Evolutionary conservation across 208 protist species (phyloP).

Genomic region (Leishmania guyanensis): DNA sequence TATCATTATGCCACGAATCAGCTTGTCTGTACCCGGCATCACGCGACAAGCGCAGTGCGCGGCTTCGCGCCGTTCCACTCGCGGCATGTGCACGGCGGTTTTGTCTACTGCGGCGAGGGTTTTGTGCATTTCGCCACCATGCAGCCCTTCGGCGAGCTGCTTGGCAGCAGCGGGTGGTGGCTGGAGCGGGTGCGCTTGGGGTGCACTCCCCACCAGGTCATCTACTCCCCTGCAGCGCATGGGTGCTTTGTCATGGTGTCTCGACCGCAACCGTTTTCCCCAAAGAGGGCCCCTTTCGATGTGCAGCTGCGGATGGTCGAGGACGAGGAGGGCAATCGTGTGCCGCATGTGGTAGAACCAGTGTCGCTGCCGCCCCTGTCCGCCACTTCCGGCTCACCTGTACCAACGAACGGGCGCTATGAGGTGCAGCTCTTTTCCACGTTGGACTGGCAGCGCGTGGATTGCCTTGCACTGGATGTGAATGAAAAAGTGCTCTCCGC

Average conservation of each 20-base stretch:
- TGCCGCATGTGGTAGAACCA: slow-evolving; percentile 42
- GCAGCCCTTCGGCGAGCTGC: slow-evolving; percentile 53
- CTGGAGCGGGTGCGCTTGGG: slow-evolving; percentile 68
- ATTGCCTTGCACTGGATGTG: slow-evolving; percentile 55
- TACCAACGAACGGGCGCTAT: slow-evolving; percentile 77
- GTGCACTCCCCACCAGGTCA: slow-evolving; percentile 77
- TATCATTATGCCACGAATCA: slow-evolving; percentile 50
- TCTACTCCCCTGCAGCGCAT: slow-evolving; percentile 70
- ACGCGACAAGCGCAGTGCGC: slow-evolving; percentile 52
- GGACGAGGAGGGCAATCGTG: slow-evolving; percentile 62
- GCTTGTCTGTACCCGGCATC: slow-evolving; percentile 69
- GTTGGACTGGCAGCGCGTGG: slow-evolving; percentile 46
- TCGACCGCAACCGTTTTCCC: slow-evolving; percentile 58
- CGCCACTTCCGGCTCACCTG: slow-evolving; percentile 43
- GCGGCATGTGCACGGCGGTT: slow-evolving; percentile 50
- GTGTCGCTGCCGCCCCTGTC: slow-evolving; percentile 47
- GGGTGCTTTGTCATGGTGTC: slow-evolving; percentile 81
- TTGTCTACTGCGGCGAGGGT: slow-evolving; percentile 83
- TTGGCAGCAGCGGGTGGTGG: slow-evolving; percentile 61
- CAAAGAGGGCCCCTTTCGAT: slow-evolving; percentile 79
- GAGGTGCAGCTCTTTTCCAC: slow-evolving; percentile 64
- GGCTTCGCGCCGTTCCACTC: slow-evolving; percentile 80
- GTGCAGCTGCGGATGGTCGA: slow-evolving; percentile 65
- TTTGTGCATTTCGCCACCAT: slow-evolving; percentile 81
- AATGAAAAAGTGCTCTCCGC: slow-evolving; percentile 85